Percentiles rank a stretch among this genome's conserved stretches.
phyloP scores from a whole-genome alignment of 148 eudicot genomes.

The Heliamphora exappendiculata region DNA sequence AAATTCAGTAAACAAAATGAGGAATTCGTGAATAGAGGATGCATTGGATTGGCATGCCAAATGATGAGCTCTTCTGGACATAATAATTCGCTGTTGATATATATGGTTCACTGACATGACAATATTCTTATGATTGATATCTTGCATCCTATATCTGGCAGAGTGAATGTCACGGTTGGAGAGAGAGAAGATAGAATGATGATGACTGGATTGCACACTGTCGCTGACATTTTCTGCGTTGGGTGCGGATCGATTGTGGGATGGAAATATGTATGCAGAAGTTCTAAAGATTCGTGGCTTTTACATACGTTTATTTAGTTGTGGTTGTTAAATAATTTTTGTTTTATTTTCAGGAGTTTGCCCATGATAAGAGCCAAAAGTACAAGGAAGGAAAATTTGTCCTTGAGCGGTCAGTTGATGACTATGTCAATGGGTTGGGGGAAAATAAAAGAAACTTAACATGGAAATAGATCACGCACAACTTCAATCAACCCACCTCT shows the following conservation, averaged over 20 bases:
- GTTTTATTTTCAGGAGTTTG: slow-evolving; percentile 67
- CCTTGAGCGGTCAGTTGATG: slow-evolving; percentile 10
- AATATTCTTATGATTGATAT: background rate
- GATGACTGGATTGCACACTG: slow-evolving; percentile 86
- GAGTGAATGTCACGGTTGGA: slow-evolving; percentile 70
- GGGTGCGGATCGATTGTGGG: slow-evolving; percentile 85
- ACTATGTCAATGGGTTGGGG: background rate
- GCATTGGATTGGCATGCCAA: background rate
- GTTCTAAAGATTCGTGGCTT: slow-evolving; percentile 1
- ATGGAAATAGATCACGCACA: too few species aligned
- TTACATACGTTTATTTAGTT: slow-evolving; percentile 1
- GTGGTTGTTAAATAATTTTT: slow-evolving; percentile 18
- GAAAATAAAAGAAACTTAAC: too few species aligned
- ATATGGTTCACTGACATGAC: background rate
- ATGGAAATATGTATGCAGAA: slow-evolving; percentile 76
- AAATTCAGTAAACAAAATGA: background rate
- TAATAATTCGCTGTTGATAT: background rate
- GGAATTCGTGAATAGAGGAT: background rate
- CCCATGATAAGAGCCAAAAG: slow-evolving; percentile 80
- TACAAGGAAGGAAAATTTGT: slow-evolving; percentile 73
- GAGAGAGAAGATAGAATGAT: slow-evolving; percentile 73
- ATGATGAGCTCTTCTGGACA: background rate
- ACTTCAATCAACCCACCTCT: too few species aligned
- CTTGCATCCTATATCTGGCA: slow-evolving; percentile 24
- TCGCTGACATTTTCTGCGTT: slow-evolving; percentile 83